These are phyloP conservation scores for Capsicum chinense DNA, from an alignment of 257 asterid species.

Conservation along the genomic window DNA sequence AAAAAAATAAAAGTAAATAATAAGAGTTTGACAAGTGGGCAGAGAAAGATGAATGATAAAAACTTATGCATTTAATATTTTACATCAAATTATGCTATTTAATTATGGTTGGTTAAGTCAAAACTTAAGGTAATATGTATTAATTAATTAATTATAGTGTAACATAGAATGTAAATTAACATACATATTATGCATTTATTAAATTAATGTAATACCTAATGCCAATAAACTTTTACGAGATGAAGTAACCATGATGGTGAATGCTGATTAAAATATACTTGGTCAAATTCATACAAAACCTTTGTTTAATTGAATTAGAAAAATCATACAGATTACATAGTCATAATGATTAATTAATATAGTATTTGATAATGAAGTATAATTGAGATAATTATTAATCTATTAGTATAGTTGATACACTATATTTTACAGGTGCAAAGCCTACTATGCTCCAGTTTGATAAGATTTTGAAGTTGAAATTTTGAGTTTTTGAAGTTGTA, in stretches of 20 bases:
- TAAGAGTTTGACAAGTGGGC: neutral
- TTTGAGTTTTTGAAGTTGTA: no score
- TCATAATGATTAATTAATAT: neutral
- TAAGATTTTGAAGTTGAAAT: no score
- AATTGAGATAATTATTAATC: neutral
- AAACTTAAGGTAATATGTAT: neutral
- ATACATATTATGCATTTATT: neutral
- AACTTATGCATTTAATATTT: neutral
- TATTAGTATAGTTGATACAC: neutral
- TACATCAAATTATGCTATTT: neutral
- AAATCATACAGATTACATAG: constrained; percentile 3
- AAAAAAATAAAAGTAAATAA: neutral
- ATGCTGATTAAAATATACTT: neutral
- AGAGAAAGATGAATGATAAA: neutral
- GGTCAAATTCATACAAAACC: constrained; percentile 19
- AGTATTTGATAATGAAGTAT: neutral
- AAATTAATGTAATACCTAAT: neutral
- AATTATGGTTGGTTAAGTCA: neutral
- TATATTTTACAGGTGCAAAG: neutral
- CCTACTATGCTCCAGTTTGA: no score
- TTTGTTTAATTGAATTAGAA: neutral
- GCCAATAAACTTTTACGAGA: neutral
- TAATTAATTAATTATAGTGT: neutral
- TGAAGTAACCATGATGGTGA: neutral
- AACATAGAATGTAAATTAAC: neutral